Percentiles rank a stretch among this genome's conserved stretches.
These are phyloP conservation scores for Phaseolus lunatus DNA, from an alignment of 306 rosid species.

Conservation along the genomic window DNA sequence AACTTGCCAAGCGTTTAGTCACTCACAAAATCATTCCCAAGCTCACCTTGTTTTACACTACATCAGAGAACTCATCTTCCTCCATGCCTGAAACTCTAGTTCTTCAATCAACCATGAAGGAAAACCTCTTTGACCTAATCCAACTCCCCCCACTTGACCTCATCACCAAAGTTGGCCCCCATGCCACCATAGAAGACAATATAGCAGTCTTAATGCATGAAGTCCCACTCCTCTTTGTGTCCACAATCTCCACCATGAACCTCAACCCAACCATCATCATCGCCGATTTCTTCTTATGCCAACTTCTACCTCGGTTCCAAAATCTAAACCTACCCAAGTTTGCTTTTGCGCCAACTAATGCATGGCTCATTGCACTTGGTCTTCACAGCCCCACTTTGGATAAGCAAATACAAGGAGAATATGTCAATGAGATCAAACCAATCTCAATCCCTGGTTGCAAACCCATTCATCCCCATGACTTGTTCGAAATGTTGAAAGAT, in stretches of 20 bases:
- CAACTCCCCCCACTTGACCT: constrained; percentile 26
- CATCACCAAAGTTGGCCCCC: not conserved
- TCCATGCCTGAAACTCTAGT: constrained; percentile 3
- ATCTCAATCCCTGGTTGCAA: constrained; percentile 35
- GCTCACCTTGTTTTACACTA: not conserved
- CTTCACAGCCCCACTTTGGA: not conserved
- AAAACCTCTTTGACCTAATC: constrained; percentile 20
- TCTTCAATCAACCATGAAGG: not conserved
- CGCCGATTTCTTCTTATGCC: not conserved
- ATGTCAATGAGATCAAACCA: not conserved
- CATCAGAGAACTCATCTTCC: not conserved
- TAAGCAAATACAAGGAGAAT: constrained; percentile 3
- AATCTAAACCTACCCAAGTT: not conserved
- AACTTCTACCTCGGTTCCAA: not conserved
- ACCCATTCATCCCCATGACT: not conserved
- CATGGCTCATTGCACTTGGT: constrained; percentile 7
- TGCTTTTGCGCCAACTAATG: not conserved
- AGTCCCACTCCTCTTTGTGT: not conserved
- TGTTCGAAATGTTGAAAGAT: not conserved
- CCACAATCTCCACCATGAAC: constrained; percentile 12
- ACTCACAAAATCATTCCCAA: constrained; percentile 20
- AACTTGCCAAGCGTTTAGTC: constrained; percentile 7
- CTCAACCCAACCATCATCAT: constrained; percentile 7
- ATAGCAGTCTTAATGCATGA: not conserved
- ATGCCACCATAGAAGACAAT: not conserved